A percentile compares a stretch with the other conserved stretches of the same genome.
Evolutionary conservation across 441 rosid species (phyloP).

Genomic region (Populus hybrid): DNA sequence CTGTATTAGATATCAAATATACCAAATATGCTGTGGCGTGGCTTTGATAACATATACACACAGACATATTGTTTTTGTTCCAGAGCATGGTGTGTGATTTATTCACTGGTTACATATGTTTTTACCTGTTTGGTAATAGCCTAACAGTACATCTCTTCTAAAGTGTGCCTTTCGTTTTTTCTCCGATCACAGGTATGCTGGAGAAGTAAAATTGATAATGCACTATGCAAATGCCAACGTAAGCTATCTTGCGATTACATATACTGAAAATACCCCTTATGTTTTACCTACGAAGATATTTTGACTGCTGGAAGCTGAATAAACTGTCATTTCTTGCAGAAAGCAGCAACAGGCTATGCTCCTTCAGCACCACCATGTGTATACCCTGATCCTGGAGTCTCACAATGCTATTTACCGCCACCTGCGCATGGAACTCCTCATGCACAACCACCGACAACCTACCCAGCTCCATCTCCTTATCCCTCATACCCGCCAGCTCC

Average conservation of each 20-base stretch:
- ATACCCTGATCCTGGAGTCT: constrained; percentile 29
- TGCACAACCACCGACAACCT: constrained; percentile 29
- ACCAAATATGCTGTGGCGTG: background rate
- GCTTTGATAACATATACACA: background rate
- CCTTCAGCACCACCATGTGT: constrained; percentile 51
- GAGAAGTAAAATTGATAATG: constrained; percentile 62
- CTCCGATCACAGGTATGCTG: constrained; percentile 52
- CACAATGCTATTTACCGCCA: constrained; percentile 28
- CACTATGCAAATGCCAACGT: constrained; percentile 62
- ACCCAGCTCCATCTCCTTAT: constrained; percentile 27
- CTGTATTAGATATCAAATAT: background rate
- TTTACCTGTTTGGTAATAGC: background rate
- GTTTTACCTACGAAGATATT: background rate
- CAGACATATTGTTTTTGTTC: background rate
- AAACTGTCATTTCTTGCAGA: constrained; percentile 30
- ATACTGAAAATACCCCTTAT: background rate
- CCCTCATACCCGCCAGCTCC: constrained; percentile 30
- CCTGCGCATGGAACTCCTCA: constrained; percentile 28
- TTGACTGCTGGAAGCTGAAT: constrained; percentile 4
- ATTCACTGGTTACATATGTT: background rate
- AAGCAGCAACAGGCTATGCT: constrained; percentile 21
- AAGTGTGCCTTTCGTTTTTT: background rate
- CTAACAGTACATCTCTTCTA: background rate
- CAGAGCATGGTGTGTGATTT: background rate
- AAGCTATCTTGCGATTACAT: constrained; percentile 14